Percentiles rank a stretch among this genome's conserved stretches.
phyloP scores from a whole-genome alignment of 768 basidiomycete species.

The Tubosaeta sp. region DNA sequence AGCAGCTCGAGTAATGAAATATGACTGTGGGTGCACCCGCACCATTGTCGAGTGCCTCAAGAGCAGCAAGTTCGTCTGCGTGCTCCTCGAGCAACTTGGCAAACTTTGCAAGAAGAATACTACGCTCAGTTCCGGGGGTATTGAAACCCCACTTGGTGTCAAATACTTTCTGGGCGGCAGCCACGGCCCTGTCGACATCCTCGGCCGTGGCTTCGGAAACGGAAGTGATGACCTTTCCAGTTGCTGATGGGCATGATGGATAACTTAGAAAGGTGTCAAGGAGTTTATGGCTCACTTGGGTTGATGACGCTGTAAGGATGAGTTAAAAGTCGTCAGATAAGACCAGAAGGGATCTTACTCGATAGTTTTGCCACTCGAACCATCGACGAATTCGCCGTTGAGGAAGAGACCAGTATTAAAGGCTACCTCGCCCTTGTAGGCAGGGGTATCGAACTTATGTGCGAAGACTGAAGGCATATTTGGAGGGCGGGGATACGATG shows the following conservation, averaged over 20 bases:
- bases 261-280: too few relatives aligned
- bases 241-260: too few relatives aligned
- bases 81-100: conserved; percentile 60
- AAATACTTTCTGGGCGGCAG: conserved; percentile 55
- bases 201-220: conserved; percentile 54
- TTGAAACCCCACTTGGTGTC: conserved; percentile 70
- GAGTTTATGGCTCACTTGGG: too few relatives aligned
- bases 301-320: too few relatives aligned
- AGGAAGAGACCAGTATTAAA: conserved; percentile 71
- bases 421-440: conserved; percentile 54
- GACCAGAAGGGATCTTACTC: conserved; percentile 44
- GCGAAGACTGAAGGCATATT: conserved; percentile 41
- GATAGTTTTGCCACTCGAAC: conserved; percentile 52
- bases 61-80: too few relatives aligned
- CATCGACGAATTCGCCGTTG: conserved; percentile 60
- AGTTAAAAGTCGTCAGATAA: too few relatives aligned
- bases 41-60: too few relatives aligned
- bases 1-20: too few relatives aligned
- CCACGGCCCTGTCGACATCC: conserved; percentile 77
- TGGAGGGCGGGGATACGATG: too few relatives aligned
- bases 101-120: conserved; percentile 56
- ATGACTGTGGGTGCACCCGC: too few relatives aligned
- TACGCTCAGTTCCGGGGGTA: conserved; percentile 47
- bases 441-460: conserved; percentile 48
- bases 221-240: conserved; percentile 49